Evolutionary conservation across 495 filamentous ascomycete species (phyloP).

Genomic region (Terfezia boudieri): DNA sequence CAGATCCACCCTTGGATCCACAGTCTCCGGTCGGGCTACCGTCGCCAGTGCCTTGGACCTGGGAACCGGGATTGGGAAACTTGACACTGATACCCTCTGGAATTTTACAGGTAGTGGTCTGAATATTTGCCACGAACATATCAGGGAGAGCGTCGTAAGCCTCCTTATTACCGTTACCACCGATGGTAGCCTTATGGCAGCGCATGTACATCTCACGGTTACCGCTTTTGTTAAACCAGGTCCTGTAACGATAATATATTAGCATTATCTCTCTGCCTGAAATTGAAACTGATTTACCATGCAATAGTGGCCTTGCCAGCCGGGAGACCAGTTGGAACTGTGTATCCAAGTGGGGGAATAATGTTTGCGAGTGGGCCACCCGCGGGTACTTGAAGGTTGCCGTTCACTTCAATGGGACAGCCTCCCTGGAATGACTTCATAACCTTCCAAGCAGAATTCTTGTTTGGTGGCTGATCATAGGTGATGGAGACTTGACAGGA

Average conservation of each 20-base stretch:
- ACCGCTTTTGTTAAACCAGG: conserved; percentile 78
- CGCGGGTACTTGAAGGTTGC: conserved; percentile 22
- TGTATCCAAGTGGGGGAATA: conserved; percentile 28
- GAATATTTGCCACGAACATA: conserved; percentile 64
- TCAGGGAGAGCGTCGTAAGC: conserved; percentile 34
- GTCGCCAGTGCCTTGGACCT: neutral
- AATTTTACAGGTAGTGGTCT: conserved; percentile 15
- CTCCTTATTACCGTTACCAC: conserved; percentile 21
- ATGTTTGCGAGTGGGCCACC: conserved; percentile 3
- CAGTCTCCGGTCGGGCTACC: neutral
- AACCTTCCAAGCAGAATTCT: conserved; percentile 24
- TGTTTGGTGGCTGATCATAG: conserved; percentile 39
- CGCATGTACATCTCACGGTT: conserved; percentile 95
- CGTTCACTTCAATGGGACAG: conserved; percentile 44
- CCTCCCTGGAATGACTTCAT: conserved; percentile 48
- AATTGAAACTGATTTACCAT: conserved; percentile 25
- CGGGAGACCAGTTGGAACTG: conserved; percentile 32
- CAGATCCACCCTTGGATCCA: neutral
- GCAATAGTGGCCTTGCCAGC: conserved; percentile 45
- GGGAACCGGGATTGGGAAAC: neutral
- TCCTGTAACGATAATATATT: conserved; percentile 16
- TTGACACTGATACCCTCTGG: conserved; percentile 6
- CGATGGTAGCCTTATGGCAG: conserved; percentile 54
- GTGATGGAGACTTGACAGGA: conserved; percentile 72
- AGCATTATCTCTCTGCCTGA: neutral